Conservation (phyloP, 805 yeast genomes). For the Metschnikowia proteae region DNA sequence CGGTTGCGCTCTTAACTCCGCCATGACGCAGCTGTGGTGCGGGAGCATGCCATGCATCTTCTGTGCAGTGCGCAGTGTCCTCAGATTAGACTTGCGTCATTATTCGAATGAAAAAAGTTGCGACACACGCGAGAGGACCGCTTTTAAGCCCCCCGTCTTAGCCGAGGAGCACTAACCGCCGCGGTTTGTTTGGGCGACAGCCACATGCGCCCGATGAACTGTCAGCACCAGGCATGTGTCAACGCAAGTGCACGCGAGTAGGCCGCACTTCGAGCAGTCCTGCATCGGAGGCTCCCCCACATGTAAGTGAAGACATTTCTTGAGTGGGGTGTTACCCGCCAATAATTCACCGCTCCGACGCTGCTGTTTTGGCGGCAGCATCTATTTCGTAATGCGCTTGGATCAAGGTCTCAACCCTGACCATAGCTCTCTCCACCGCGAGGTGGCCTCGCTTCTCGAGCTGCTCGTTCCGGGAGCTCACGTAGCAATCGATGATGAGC, state of each 20-base stretch:
- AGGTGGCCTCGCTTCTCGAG: conserved; percentile 3
- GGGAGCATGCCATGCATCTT: not conserved
- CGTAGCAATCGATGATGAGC: conserved; percentile 10
- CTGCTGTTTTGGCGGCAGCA: not conserved
- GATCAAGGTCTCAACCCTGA: conserved; percentile 7
- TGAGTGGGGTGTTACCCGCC: no score
- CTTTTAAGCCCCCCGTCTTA: not conserved
- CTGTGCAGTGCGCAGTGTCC: not conserved
- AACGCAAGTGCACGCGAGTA: no score
- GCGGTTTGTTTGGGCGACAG: no score
- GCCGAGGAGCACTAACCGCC: not conserved
- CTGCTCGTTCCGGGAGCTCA: not conserved
- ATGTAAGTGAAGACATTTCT: no score
- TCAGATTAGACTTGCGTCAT: not conserved
- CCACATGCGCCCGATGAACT: no score
- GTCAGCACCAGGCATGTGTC: no score
- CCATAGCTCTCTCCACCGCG: conserved; percentile 7
- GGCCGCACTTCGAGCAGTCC: no score
- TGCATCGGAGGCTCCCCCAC: no score
- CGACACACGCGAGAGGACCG: not conserved
- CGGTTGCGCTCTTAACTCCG: not conserved
- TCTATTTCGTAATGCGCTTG: not conserved
- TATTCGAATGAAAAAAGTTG: not conserved
- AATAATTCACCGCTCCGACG: not conserved
- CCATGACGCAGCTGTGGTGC: not conserved